These are phyloP conservation scores for Pseudozyma tsukubaensis DNA, from an alignment of 1,284 basidiomycete genomes.

Conservation along the genomic window DNA sequence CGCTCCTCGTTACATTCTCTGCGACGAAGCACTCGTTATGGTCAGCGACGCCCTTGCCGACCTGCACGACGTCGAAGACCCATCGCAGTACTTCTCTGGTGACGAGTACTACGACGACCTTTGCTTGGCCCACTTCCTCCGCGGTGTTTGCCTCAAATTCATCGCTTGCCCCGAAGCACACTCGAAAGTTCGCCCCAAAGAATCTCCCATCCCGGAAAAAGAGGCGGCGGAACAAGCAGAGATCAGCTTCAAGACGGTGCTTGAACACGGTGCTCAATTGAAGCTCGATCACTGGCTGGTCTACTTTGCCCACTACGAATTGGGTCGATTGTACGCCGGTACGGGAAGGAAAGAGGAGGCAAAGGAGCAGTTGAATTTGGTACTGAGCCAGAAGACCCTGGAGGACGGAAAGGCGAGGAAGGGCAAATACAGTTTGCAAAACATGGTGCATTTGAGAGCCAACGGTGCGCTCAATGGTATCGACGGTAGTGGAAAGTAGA, in stretches of 20 bases:
- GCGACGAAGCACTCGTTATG: conserved; percentile 50
- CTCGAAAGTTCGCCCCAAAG: conserved; percentile 45
- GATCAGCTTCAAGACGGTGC: conserved; percentile 56
- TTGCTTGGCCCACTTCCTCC: conserved; percentile 66
- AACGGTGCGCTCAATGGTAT: conserved; percentile 61
- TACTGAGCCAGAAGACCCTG: conserved; percentile 60
- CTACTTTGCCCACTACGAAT: conserved; percentile 68
- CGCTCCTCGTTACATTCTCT: conserved; percentile 56
- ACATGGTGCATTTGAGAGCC: conserved; percentile 65
- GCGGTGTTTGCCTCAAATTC: conserved; percentile 64
- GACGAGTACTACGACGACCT: conserved; percentile 64
- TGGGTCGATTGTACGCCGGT: conserved; percentile 61
- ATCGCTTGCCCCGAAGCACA: conserved; percentile 67
- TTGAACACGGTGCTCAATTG: conserved; percentile 54
- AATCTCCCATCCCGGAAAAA: conserved; percentile 50
- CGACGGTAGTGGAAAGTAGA: conserved; percentile 40
- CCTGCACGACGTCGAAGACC: conserved; percentile 48
- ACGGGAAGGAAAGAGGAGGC: conserved; percentile 46
- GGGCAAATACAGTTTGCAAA: conserved; percentile 67
- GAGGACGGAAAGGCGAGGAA: conserved; percentile 59
- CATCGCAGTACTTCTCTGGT: conserved; percentile 44
- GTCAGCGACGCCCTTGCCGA: conserved; percentile 57
- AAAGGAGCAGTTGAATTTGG: conserved; percentile 55
- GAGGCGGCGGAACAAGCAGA: conserved; percentile 63
- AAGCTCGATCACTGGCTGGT: conserved; percentile 65